Conservation (phyloP, 2,329 filamentous ascomycete genomes). For the Alternaria sp. region DNA sequence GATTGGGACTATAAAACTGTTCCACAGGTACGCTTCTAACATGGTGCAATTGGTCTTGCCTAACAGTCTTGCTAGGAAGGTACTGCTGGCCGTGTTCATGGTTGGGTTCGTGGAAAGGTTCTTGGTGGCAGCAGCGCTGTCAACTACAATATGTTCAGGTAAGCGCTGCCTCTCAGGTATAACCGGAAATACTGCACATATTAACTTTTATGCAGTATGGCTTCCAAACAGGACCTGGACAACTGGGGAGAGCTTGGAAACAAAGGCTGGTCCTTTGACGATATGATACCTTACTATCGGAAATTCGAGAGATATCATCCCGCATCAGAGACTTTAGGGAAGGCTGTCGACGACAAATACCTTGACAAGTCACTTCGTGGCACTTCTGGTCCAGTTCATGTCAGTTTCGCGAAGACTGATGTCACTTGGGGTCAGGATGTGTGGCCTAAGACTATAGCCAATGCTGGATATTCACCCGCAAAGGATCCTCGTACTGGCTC, state of each 20-base stretch:
- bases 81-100: constrained; percentile 30
- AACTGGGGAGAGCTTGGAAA: constrained; percentile 55
- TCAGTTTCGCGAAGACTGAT: constrained; percentile 36
- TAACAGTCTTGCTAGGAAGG: constrained; percentile 32
- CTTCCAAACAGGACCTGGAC: constrained; percentile 43
- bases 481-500: constrained; percentile 40
- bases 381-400: constrained; percentile 37
- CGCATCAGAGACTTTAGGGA: constrained; percentile 25
- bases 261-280: constrained; percentile 49
- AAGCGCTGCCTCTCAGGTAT: background rate
- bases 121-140: constrained; percentile 53
- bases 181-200: background rate
- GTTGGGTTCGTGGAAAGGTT: constrained; percentile 41
- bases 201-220: constrained; percentile 26
- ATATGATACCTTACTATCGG: constrained; percentile 46
- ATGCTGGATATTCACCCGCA: constrained; percentile 33
- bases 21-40: constrained; percentile 31
- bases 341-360: constrained; percentile 37
- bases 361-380: constrained; percentile 35
- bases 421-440: constrained; percentile 34
- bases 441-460: constrained; percentile 40
- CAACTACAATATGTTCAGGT: constrained; percentile 44
- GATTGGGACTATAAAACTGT: constrained; percentile 45
- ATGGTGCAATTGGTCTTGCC: background rate
- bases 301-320: constrained; percentile 49